Percentiles rank a stretch among this genome's conserved stretches.
Conservation (phyloP, 2,329 filamentous ascomycete species). For the Coccinonectria pachysandricola region DNA sequence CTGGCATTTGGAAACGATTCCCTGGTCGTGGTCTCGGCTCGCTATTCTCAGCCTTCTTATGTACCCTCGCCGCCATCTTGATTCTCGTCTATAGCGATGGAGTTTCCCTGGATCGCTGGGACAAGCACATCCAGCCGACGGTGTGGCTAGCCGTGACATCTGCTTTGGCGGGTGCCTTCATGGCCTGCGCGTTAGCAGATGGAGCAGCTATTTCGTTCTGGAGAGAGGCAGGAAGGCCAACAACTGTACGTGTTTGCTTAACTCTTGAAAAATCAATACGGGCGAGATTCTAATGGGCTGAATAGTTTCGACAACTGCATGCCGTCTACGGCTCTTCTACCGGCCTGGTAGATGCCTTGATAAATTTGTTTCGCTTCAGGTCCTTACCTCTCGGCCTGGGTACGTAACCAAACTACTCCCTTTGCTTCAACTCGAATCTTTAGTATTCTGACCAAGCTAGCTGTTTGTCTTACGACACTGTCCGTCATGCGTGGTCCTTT, state of each 20-base stretch:
- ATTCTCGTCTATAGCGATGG: constrained; percentile 11
- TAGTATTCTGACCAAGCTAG: constrained; percentile 1
- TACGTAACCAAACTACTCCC: not conserved
- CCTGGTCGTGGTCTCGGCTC: constrained; percentile 8
- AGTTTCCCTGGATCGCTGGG: constrained; percentile 10
- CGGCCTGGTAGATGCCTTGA: constrained; percentile 7
- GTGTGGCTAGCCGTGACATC: constrained; percentile 14
- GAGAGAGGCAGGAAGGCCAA: constrained; percentile 9
- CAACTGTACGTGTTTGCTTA: constrained; percentile 11
- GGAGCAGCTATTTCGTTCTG: constrained; percentile 13
- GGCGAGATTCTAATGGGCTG: too few species aligned
- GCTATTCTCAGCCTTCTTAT: constrained; percentile 9
- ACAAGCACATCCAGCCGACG: constrained; percentile 9
- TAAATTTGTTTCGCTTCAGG: constrained; percentile 9
- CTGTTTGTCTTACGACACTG: constrained; percentile 11
- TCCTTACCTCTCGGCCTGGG: constrained; percentile 10
- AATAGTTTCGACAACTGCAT: too few species aligned
- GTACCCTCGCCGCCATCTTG: constrained; percentile 7
- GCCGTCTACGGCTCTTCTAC: constrained; percentile 11
- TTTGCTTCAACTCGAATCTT: not conserved
- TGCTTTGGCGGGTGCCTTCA: constrained; percentile 9
- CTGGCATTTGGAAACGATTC: constrained; percentile 11
- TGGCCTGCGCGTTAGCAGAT: constrained; percentile 11
- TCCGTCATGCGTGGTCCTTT: constrained; percentile 11
- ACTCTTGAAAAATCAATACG: too few species aligned